These are phyloP conservation scores for Colletotrichum spinosum DNA, from an alignment of 2,329 filamentous ascomycete genomes.

Conservation along the genomic window DNA sequence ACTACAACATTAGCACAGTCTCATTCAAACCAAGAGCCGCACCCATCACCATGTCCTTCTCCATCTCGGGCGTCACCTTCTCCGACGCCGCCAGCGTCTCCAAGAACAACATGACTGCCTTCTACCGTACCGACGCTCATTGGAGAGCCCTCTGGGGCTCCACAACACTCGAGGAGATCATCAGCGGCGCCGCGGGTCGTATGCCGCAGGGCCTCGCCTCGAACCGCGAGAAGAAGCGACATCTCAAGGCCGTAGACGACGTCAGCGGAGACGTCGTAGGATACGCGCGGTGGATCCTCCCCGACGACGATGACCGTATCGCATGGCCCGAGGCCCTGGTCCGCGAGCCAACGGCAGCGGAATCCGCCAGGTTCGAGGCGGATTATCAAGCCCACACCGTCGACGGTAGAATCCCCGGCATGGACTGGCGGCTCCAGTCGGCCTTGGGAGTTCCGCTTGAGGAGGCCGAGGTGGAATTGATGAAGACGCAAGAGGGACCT, in stretches of 20 bases:
- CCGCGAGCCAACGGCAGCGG: constrained; percentile 2
- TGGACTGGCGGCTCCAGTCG: not conserved
- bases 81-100: constrained; percentile 6
- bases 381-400: constrained; percentile 1
- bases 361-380: constrained; percentile 1
- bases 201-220: constrained; percentile 10
- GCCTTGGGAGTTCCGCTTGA: constrained; percentile 6
- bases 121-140: constrained; percentile 12
- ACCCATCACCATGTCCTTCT: not conserved
- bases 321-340: constrained; percentile 4
- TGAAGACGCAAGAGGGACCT: not conserved
- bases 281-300: constrained; percentile 20
- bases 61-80: constrained; percentile 11
- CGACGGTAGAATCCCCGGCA: not conserved
- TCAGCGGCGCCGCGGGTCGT: constrained; percentile 10
- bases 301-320: not conserved
- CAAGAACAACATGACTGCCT: constrained; percentile 12
- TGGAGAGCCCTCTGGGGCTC: constrained; percentile 20
- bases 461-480: constrained; percentile 1
- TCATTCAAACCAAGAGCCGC: not conserved
- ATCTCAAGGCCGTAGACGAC: constrained; percentile 10
- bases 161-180: constrained; percentile 8
- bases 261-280: constrained; percentile 4
- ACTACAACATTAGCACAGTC: not conserved
- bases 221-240: not conserved